Conservation (phyloP, 148 eudicot species). For the Spergularia marina region DNA sequence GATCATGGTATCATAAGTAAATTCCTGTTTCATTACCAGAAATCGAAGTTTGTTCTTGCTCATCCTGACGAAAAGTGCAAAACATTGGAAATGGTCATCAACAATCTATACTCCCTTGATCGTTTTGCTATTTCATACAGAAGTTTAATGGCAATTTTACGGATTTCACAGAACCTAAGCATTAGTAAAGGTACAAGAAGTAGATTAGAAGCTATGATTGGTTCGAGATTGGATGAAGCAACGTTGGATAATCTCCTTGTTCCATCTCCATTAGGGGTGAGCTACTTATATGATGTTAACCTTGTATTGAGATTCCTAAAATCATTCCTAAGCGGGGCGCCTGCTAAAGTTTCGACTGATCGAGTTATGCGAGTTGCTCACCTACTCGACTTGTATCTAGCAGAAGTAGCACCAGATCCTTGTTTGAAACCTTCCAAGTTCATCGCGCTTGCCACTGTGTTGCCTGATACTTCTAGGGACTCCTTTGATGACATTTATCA, state of each 20-base stretch:
- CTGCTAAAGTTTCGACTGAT: constrained; percentile 24
- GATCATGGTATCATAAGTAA: constrained; percentile 49
- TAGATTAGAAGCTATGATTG: constrained; percentile 60
- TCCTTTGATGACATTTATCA: constrained; percentile 61
- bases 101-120: constrained; percentile 46
- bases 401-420: constrained; percentile 88
- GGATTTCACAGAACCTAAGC: constrained; percentile 35
- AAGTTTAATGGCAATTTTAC: constrained; percentile 51
- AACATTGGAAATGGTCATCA: constrained; percentile 47
- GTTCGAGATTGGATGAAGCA: constrained; percentile 60
- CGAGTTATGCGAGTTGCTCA: constrained; percentile 49
- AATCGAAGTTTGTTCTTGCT: constrained; percentile 37
- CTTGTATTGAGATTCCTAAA: constrained; percentile 59
- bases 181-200: constrained; percentile 32
- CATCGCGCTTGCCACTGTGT: constrained; percentile 44
- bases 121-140: constrained; percentile 38
- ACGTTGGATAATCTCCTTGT: constrained; percentile 64
- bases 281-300: constrained; percentile 62
- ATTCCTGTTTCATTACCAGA: constrained; percentile 75
- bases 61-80: constrained; percentile 40
- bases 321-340: constrained; percentile 32
- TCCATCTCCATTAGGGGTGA: constrained; percentile 48
- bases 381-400: constrained; percentile 58
- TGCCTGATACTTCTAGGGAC: constrained; percentile 71
- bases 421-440: constrained; percentile 62